Conservation (phyloP, 768 basidiomycete species). For the Mycena alexandri region DNA sequence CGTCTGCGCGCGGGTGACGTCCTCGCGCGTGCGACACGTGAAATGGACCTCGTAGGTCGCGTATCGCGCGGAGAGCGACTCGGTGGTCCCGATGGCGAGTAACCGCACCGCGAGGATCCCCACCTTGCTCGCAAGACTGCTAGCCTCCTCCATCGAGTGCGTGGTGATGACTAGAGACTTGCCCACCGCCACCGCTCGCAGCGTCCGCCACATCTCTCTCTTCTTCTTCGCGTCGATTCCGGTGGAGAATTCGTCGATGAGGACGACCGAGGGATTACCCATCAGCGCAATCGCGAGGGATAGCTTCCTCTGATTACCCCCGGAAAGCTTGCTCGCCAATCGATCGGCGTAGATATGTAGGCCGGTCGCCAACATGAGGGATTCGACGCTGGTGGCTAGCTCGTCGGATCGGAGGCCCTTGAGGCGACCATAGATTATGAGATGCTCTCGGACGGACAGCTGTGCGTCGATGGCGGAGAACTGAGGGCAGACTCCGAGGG, state of each 20-base stretch:
- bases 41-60: conserved; percentile 78
- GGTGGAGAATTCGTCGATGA: conserved; percentile 71
- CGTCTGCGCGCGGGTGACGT: conserved; percentile 65
- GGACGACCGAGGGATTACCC: conserved; percentile 81
- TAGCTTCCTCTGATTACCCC: conserved; percentile 85
- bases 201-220: conserved; percentile 84
- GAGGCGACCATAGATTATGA: conserved; percentile 77
- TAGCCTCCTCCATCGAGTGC: conserved; percentile 89
- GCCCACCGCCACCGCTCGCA: conserved; percentile 72
- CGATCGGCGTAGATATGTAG: conserved; percentile 51
- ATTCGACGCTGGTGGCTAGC: conserved; percentile 65
- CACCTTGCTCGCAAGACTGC: conserved; percentile 80
- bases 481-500: conserved; percentile 86
- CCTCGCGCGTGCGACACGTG: conserved; percentile 73
- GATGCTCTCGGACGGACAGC: conserved; percentile 57
- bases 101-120: conserved; percentile 81
- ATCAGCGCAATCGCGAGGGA: conserved; percentile 83
- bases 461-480: conserved; percentile 83
- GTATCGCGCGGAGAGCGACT: conserved; percentile 73
- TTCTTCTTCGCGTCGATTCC: conserved; percentile 72
- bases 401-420: conserved; percentile 73
- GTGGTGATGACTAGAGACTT: conserved; percentile 79
- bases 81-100: conserved; percentile 78
- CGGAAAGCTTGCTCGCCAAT: conserved; percentile 79
- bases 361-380: conserved; percentile 70